Evolutionary conservation across 192 early-diverging fungal genomes (phyloP), one percentile per base, ranked within the genome.

Genomic region (Backusella sp.): DNA sequence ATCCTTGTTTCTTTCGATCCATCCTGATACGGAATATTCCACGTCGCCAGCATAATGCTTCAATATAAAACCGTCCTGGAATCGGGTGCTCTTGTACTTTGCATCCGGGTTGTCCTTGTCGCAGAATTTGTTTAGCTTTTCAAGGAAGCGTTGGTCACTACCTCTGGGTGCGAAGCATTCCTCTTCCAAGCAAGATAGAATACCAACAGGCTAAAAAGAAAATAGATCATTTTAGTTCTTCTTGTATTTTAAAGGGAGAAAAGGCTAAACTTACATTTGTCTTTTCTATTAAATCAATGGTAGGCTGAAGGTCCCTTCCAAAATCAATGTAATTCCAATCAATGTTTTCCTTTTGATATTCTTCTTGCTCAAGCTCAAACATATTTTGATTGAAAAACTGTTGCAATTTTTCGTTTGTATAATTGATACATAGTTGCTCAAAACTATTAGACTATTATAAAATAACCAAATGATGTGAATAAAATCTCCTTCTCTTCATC

Each of bases 371-470:
- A 12, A 98, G 85, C 67, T 96, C 94, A 85, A 99, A 99, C 97
- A 98, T 99, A 79, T 96, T 94, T 84, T 98, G 97, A 86, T 98
- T 99, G 87, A 99, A 99, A 85, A 99, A 98, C 82, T 99, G 98
- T 83, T 99, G 98, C 21, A 99, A 90, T 72, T 92, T 92, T 84
- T 99, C 98, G 82, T 99, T 99, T 44, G 96, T 98, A 80, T 99
- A 99, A 85, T 99, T 99, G 90, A 99, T 99, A 85, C 96, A 98
- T 37, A 99, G 87, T 82, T 99, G 98, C 81, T 99, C 98, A 86
- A 98, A 99, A 80, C 94, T 95, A 86, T 99, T 99, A 71, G 89
- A 88, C 93, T 90, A 68, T 74, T 23, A 42, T 39, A 85, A 52
- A 35, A 37, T 80, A 80, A 49, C 26, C 15, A 32, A 6, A 37